Conservation (phyloP, 2,329 filamentous ascomycete species). For the Metarhizium sp. region DNA sequence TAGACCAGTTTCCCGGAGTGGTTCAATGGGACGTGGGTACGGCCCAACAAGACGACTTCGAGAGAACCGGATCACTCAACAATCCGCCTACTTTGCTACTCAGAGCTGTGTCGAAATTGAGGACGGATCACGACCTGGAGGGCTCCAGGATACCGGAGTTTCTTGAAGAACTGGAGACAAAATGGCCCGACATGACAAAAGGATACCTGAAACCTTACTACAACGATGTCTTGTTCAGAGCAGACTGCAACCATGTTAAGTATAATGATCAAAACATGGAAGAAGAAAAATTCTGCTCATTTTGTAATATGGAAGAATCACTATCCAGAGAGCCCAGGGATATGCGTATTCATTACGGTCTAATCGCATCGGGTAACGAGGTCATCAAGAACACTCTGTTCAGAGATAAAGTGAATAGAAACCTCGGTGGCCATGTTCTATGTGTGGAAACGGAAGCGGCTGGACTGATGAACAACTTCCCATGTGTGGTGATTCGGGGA, state of each 20-base stretch:
- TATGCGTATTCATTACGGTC: neutral
- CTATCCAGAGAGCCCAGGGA: neutral
- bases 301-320: neutral
- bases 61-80: neutral
- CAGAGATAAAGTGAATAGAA: constrained; percentile 14
- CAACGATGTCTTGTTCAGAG: no score
- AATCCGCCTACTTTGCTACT: no score
- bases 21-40: neutral
- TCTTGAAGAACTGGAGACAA: no score
- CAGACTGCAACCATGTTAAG: no score
- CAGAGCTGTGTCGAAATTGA: no score
- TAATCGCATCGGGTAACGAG: neutral
- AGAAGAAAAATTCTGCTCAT: neutral
- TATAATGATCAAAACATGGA: neutral
- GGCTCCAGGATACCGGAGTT: no score
- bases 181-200: no score
- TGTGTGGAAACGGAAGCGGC: constrained; percentile 21
- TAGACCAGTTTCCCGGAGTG: neutral
- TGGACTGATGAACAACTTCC: constrained; percentile 18
- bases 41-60: neutral
- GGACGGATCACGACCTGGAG: no score
- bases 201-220: no score
- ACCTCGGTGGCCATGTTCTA: neutral
- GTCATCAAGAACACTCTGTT: neutral
- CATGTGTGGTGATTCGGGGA: constrained; percentile 22